Base-by-base conservation (phyloP, 371 early-diverging fungal genomes). In the Antonospora locustae region DNA sequence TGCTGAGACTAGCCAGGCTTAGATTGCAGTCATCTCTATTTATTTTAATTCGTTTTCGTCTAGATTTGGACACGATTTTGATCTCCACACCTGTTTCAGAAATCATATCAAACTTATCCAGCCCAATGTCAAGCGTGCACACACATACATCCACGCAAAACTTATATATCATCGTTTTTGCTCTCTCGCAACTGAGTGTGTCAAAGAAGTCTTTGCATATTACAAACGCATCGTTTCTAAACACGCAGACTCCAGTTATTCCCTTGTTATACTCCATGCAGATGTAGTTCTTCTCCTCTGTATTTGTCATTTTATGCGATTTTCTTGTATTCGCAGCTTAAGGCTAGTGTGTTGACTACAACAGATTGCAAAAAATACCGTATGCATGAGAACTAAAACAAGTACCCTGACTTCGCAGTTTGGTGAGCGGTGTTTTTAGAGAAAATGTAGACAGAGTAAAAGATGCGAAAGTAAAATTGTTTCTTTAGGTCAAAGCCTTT, bases 401-500 rank as follows among this genome's bases (percentile, higher is more conserved):
- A 11, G 11, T 44, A 22, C 11, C 9, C 28, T 17, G 20, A 40
- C 20, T 17, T 17, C 14, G 20, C 20, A 6, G 7, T 40, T 6
- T 5, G 14, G 20, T 9, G n/a, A 9, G 20, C 6, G 5, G 5
- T 6, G 20, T 40, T 40, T 9, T 7, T 40, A 17, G 20, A 40
- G 20, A 40, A 6, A 40, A 40, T 40, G 5, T 40, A 17, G 20
- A 22, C 20, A 3, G 3, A 6, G n/a, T 9, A 40, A 6, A 40
- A 17, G 6, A 40, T 5, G 14, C 6, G n/a, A 40, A 40, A 6
- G 20, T 40, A 40, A 9, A 40, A 9, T 40, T 40, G 14, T 6
- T 41, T 17, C 14, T 6, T 6, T 44, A 17, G 23, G 7, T 41
- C 36, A 58, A 2, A 58, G 29, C n/a, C 41, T 58, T 11, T 58